Base-by-base conservation (phyloP, 306 rosid species). In the Castanea mollissima region DNA sequence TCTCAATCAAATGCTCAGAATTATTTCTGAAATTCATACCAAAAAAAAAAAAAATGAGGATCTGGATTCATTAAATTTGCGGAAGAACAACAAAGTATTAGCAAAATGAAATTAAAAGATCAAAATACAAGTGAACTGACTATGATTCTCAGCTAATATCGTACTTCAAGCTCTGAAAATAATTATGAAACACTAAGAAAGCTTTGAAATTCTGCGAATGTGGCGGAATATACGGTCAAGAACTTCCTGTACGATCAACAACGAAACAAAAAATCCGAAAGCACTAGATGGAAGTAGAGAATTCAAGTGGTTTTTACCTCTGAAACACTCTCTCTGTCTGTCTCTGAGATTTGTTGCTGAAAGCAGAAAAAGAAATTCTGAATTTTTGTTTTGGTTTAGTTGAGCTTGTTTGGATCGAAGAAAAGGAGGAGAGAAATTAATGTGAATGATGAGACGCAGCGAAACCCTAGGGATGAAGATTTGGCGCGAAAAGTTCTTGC, bases 141-240 rank as follows among this genome's bases (percentile, higher is more conserved):
- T 70, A 64, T 71, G 41, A 14, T 44, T 41, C 16, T 5, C 55
- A 15, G 35, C 31, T 11, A 77, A 55, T 10, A 19, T 51, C 67
- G 51, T 31, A 55, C 15, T 71, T 79, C 16, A n/a, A 73, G 69
- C 60, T 60, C 18, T 12, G 20, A n/a, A 76, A 72, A 79, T 60
- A 77, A 55, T 71, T 57, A 11, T 27, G 59, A 18, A 18, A 19
- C 54, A 35, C 12, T 23, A 65, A 34, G 49, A 41, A 41, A 49
- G 20, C 80, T 83, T 73, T 25, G 32, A 67, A 80, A 62, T 57
- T 69, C 68, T 70, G 82, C 54, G 80, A 75, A 41, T 71, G 18
- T 12, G 18, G 46, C 62, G 52, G 16, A 31, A 55, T 58, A 16
- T 9, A 23, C 34, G 10, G 44, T 32, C 23, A 29, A 55, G 51